A percentile compares a stretch with the other conserved stretches of the same genome.
These are phyloP conservation scores for Cladosporium sp. DNA, from an alignment of 2,329 filamentous ascomycete species.

Conservation along the genomic window DNA sequence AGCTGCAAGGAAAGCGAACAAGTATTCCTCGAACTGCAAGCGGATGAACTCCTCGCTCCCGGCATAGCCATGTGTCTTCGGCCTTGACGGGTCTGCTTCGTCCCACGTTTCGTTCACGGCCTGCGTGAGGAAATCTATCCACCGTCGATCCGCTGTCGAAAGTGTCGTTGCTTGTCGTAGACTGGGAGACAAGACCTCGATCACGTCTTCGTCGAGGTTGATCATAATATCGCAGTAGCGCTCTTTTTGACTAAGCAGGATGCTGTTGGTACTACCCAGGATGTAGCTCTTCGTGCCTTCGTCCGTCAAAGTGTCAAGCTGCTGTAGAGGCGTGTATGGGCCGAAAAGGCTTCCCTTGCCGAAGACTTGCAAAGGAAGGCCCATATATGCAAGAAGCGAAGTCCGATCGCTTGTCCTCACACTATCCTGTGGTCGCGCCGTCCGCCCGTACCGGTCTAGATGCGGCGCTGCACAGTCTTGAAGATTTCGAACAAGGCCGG, in stretches of 20 bases:
- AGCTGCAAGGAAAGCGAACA: conserved; percentile 81
- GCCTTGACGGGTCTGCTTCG: conserved; percentile 79
- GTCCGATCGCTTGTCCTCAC: conserved; percentile 87
- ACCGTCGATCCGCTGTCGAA: conserved; percentile 83
- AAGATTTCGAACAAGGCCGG: conserved; percentile 85
- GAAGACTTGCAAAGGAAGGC: conserved; percentile 90
- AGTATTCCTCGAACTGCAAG: conserved; percentile 94
- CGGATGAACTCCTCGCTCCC: conserved; percentile 97
- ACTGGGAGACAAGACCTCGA: conserved; percentile 79
- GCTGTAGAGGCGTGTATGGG: conserved; percentile 93
- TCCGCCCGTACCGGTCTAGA: conserved; percentile 78
- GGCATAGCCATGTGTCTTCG: conserved; percentile 92
- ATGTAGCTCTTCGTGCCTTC: conserved; percentile 95
- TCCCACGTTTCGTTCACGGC: conserved; percentile 97
- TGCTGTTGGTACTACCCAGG: conserved; percentile 92
- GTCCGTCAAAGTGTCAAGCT: conserved; percentile 90
- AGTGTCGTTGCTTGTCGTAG: conserved; percentile 74
- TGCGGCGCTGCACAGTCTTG: conserved; percentile 95
- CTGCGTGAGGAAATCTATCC: conserved; percentile 95
- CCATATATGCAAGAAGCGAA: conserved; percentile 91
- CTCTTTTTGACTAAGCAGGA: conserved; percentile 90
- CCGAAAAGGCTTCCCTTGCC: conserved; percentile 95
- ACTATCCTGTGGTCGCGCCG: conserved; percentile 73
- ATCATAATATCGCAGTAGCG: conserved; percentile 95
- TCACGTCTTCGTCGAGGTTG: conserved; percentile 85